Conservation (phyloP, 805 yeast genomes). For the Schwanniomyces polymorphus region DNA sequence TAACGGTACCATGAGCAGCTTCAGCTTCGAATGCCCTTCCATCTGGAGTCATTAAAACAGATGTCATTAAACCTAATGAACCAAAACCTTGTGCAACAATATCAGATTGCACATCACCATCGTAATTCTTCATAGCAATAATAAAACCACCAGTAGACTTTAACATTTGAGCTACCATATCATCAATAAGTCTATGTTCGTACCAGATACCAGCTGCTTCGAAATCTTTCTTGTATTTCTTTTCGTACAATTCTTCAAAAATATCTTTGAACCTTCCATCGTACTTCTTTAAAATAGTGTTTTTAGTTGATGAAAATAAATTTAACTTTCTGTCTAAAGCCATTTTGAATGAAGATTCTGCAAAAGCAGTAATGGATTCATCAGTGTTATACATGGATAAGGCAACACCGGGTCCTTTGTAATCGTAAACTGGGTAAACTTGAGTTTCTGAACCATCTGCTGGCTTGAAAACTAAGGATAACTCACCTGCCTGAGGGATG, state of each 20-base stretch:
- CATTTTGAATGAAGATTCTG: conserved; percentile 87
- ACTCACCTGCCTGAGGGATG: conserved; percentile 74
- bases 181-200: conserved; percentile 95
- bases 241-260: conserved; percentile 77
- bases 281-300: conserved; percentile 89
- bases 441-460: conserved; percentile 55
- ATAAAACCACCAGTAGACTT: conserved; percentile 94
- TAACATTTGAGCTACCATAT: conserved; percentile 98
- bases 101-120: conserved; percentile 96
- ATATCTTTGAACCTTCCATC: conserved; percentile 96
- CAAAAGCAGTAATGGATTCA: conserved; percentile 86
- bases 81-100: conserved; percentile 98
- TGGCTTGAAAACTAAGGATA: conserved; percentile 77
- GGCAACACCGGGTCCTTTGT: conserved; percentile 75
- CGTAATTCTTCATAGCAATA: conserved; percentile 96
- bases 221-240: conserved; percentile 66
- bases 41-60: conserved; percentile 95
- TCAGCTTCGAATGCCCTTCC: conserved; percentile 94
- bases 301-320: conserved; percentile 86
- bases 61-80: conserved; percentile 94
- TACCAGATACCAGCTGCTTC: conserved; percentile 87
- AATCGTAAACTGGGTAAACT: conserved; percentile 66
- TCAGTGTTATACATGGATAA: conserved; percentile 95
- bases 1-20: conserved; percentile 99
- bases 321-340: conserved; percentile 80